Evolutionary conservation across 495 filamentous ascomycete species (phyloP).

Genomic region (Hyphodiscus hymeniophilus): DNA sequence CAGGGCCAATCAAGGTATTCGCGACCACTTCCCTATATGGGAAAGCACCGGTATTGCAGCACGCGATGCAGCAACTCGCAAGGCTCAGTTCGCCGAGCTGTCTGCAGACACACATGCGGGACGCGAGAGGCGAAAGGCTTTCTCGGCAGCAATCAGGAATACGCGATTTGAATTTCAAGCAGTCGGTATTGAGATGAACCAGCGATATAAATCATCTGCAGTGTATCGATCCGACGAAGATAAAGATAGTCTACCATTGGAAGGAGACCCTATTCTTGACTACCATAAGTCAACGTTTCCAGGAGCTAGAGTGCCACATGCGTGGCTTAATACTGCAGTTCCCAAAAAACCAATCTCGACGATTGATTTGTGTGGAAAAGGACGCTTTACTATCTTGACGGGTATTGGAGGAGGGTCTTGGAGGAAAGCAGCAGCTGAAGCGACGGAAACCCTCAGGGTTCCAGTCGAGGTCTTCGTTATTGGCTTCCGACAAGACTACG

Average conservation of each 20-base stretch:
- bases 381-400: slow-evolving; percentile 28
- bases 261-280: background rate
- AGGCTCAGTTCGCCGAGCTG: slow-evolving; percentile 7
- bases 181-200: slow-evolving; percentile 37
- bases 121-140: slow-evolving; percentile 14
- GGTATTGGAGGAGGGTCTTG: slow-evolving; percentile 29
- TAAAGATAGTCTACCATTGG: background rate
- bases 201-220: slow-evolving; percentile 26
- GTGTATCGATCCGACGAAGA: background rate
- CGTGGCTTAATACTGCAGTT: slow-evolving; percentile 27
- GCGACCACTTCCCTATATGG: slow-evolving; percentile 28
- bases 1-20: slow-evolving; percentile 30
- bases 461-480: slow-evolving; percentile 27
- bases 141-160: slow-evolving; percentile 25
- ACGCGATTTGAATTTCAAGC: slow-evolving; percentile 32
- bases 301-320: slow-evolving; percentile 30
- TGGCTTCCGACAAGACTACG: slow-evolving; percentile 33
- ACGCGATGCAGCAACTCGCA: background rate
- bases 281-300: slow-evolving; percentile 26
- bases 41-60: slow-evolving; percentile 23
- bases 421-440: slow-evolving; percentile 23
- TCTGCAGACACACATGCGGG: slow-evolving; percentile 19
- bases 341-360: slow-evolving; percentile 21
- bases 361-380: slow-evolving; percentile 30
- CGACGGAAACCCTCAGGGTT: slow-evolving; percentile 15